Evolutionary conservation across 2,329 filamentous ascomycete genomes (phyloP).

Genomic region (Alternaria rosae): DNA sequence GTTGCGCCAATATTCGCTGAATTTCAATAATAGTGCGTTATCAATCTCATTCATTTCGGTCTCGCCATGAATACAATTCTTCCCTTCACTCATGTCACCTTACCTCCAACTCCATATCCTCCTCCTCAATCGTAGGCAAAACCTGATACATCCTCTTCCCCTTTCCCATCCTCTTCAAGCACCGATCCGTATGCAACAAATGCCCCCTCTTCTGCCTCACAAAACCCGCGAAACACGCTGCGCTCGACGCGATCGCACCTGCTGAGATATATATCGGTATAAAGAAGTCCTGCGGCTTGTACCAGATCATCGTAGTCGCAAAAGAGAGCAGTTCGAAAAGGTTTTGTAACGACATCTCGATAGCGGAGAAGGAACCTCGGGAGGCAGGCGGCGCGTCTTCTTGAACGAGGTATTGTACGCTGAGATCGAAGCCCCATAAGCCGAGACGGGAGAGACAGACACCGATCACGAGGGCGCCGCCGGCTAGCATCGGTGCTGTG

Average conservation of each 20-base stretch:
- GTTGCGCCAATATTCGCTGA: too few species aligned
- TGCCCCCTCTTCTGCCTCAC: slow-evolving; percentile 67
- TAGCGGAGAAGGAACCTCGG: slow-evolving; percentile 73
- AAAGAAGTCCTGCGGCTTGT: slow-evolving; percentile 68
- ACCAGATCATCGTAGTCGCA: slow-evolving; percentile 69
- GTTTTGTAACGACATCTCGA: slow-evolving; percentile 73
- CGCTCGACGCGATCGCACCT: slow-evolving; percentile 59
- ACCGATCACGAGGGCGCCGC: slow-evolving; percentile 46
- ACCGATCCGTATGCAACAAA: slow-evolving; percentile 38
- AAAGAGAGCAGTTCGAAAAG: slow-evolving; percentile 74
- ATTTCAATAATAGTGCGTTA: neutral
- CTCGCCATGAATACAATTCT: neutral
- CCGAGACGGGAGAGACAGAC: slow-evolving; percentile 54
- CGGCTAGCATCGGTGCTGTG: slow-evolving; percentile 28
- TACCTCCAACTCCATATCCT: slow-evolving; percentile 19
- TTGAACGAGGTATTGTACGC: slow-evolving; percentile 57
- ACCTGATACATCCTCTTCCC: slow-evolving; percentile 27
- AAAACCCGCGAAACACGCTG: slow-evolving; percentile 63
- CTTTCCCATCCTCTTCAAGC: slow-evolving; percentile 25
- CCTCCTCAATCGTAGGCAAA: slow-evolving; percentile 34
- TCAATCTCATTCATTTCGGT: neutral
- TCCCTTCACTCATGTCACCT: neutral
- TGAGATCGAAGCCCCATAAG: slow-evolving; percentile 59
- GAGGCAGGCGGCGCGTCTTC: slow-evolving; percentile 49
- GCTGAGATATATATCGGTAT: slow-evolving; percentile 69